These are phyloP conservation scores for Pisolithus sp. DNA, from an alignment of 768 basidiomycete species.

Conservation along the genomic window DNA sequence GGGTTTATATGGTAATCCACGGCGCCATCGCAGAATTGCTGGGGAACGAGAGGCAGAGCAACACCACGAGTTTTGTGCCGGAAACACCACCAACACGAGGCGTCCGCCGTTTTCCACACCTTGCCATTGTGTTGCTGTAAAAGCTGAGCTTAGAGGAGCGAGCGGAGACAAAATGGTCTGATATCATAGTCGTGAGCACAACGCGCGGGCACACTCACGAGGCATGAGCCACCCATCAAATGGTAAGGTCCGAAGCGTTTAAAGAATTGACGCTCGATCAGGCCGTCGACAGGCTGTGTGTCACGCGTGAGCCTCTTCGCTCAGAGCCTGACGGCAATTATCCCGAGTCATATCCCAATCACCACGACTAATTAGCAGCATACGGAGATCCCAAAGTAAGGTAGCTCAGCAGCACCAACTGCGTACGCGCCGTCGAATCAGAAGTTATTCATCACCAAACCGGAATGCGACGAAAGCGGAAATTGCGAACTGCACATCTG, in stretches of 20 bases:
- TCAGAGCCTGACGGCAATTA: constrained; percentile 14
- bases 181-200: not conserved
- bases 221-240: constrained; percentile 12
- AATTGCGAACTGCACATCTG: constrained; percentile 18
- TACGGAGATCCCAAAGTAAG: constrained; percentile 21
- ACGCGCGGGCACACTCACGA: constrained; percentile 8
- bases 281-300: constrained; percentile 24
- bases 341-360: constrained; percentile 5
- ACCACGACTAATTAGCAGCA: constrained; percentile 14
- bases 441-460: constrained; percentile 4
- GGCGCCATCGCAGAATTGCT: constrained; percentile 20
- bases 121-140: not conserved
- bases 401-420: constrained; percentile 23
- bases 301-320: constrained; percentile 13
- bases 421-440: constrained; percentile 9
- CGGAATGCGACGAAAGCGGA: constrained; percentile 13
- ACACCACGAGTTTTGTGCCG: constrained; percentile 15
- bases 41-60: constrained; percentile 29
- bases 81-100: constrained; percentile 1
- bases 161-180: not conserved
- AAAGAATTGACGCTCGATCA: constrained; percentile 16
- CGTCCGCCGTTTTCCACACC: not conserved
- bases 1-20: not conserved
- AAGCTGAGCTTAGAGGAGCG: not conserved
- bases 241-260: constrained; percentile 24